Conservation (phyloP, 176 grass and related monocot genomes). For the Cenchrus purpureus region DNA sequence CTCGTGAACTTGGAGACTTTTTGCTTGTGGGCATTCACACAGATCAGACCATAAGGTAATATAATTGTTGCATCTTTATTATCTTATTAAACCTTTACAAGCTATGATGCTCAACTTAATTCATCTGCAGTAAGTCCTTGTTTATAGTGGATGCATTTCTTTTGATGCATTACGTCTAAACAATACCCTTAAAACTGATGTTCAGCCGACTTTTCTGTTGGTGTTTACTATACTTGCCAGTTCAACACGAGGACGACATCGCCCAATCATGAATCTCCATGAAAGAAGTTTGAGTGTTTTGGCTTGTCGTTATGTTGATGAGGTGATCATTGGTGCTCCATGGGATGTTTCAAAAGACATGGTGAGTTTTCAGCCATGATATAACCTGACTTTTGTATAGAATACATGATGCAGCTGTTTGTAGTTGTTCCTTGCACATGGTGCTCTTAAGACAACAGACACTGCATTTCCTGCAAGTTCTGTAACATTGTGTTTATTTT, state of each 20-base stretch:
- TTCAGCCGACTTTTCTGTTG: neutral
- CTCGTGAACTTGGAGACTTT: slow-evolving; percentile 95
- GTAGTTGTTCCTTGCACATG: neutral
- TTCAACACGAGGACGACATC: slow-evolving; percentile 79
- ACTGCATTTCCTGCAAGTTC: neutral
- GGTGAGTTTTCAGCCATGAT: slow-evolving; percentile 46
- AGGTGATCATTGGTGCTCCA: slow-evolving; percentile 97
- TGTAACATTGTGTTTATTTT: neutral
- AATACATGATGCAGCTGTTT: neutral
- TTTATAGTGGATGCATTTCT: slow-evolving; percentile 16
- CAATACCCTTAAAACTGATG: neutral
- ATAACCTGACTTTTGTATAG: neutral
- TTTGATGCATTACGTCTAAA: slow-evolving; percentile 22
- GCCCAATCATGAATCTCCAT: slow-evolving; percentile 97
- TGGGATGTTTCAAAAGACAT: slow-evolving; percentile 97
- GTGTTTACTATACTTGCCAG: slow-evolving; percentile 53
- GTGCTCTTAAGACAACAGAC: neutral
- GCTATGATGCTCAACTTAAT: slow-evolving; percentile 4
- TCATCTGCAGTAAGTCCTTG: slow-evolving; percentile 11
- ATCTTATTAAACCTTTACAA: slow-evolving; percentile 23
- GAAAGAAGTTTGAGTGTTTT: slow-evolving; percentile 97
- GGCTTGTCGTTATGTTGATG: slow-evolving; percentile 94
- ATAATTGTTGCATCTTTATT: slow-evolving; percentile 29
- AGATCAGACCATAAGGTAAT: slow-evolving; percentile 91
- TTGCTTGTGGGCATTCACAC: slow-evolving; percentile 95